phyloP scores from a whole-genome alignment of 2,329 filamentous ascomycete species.

The Fusarium piperis region DNA sequence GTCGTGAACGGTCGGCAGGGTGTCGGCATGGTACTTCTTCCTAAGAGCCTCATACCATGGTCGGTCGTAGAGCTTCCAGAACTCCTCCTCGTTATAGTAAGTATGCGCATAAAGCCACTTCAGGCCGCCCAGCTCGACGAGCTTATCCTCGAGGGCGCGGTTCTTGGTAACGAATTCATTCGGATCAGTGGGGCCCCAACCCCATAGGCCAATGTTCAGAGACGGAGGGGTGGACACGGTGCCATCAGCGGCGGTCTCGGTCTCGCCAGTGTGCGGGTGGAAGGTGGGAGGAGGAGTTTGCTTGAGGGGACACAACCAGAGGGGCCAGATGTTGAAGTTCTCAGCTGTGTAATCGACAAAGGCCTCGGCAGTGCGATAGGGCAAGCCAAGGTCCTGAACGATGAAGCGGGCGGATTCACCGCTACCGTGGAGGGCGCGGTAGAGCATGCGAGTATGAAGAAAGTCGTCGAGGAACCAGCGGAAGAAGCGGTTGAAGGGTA shows the following conservation, averaged over 20 bases:
- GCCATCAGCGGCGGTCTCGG: conserved; percentile 35
- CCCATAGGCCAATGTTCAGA: conserved; percentile 81
- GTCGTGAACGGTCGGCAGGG: conserved; percentile 74
- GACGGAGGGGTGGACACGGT: conserved; percentile 49
- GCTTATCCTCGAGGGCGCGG: conserved; percentile 74
- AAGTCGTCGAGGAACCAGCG: conserved; percentile 78
- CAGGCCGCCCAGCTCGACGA: conserved; percentile 75
- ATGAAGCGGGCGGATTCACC: conserved; percentile 72
- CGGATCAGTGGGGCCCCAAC: conserved; percentile 70
- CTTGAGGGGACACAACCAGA: conserved; percentile 68
- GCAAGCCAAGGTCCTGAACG: conserved; percentile 73
- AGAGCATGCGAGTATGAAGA: conserved; percentile 77
- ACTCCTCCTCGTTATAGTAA: conserved; percentile 79
- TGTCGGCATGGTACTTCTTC: conserved; percentile 68
- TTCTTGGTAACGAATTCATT: conserved; percentile 75
- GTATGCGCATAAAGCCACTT: conserved; percentile 92
- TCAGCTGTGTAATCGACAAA: conserved; percentile 65
- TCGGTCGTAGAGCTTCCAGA: conserved; percentile 71
- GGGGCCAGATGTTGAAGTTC: conserved; percentile 65
- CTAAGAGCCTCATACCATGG: conserved; percentile 71
- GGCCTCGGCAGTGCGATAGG: conserved; percentile 60
- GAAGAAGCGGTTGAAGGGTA: conserved; percentile 72
- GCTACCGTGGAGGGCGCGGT: conserved; percentile 75
- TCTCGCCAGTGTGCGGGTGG: conserved; percentile 60
- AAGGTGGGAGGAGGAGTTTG: conserved; percentile 61